phyloP scores from a whole-genome alignment of 192 early-diverging fungal genomes.

The Backusella morwellensis region DNA sequence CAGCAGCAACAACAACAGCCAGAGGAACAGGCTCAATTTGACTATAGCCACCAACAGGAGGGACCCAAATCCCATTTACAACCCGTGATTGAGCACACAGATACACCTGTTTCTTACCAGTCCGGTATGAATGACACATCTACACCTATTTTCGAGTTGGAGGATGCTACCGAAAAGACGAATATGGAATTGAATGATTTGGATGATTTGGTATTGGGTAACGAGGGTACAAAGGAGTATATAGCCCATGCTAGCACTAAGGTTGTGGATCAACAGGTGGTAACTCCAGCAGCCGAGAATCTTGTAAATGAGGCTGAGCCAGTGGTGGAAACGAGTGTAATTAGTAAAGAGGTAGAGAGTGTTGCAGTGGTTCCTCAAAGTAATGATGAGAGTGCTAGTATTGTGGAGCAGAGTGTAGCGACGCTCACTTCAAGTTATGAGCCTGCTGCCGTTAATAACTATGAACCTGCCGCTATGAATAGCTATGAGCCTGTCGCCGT shows the following conservation, averaged over 20 bases:
- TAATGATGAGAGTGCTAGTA: not conserved
- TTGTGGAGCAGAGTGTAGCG: not conserved
- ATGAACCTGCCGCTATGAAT: not conserved
- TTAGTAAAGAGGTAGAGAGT: not conserved
- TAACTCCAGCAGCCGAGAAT: not conserved
- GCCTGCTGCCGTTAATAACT: not conserved
- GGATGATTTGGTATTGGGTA: constrained; percentile 26
- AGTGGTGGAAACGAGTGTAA: not conserved
- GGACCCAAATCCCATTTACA: not conserved
- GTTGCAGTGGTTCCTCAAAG: not conserved
- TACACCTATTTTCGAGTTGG: not conserved
- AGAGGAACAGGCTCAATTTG: not conserved
- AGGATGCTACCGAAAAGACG: not conserved
- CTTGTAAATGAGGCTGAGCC: not conserved
- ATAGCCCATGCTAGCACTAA: not conserved
- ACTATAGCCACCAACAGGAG: not conserved
- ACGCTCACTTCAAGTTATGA: not conserved
- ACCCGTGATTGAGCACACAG: not conserved
- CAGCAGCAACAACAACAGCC: not conserved
- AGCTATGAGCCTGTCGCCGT: not conserved
- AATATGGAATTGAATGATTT: constrained; percentile 9
- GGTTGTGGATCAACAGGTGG: not conserved
- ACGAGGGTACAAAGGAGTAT: not conserved
- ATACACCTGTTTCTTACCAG: not conserved
- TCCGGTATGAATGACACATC: not conserved